phyloP scores from a whole-genome alignment of 192 early-diverging fungal genomes.

The Backusella mclennaniae region DNA sequence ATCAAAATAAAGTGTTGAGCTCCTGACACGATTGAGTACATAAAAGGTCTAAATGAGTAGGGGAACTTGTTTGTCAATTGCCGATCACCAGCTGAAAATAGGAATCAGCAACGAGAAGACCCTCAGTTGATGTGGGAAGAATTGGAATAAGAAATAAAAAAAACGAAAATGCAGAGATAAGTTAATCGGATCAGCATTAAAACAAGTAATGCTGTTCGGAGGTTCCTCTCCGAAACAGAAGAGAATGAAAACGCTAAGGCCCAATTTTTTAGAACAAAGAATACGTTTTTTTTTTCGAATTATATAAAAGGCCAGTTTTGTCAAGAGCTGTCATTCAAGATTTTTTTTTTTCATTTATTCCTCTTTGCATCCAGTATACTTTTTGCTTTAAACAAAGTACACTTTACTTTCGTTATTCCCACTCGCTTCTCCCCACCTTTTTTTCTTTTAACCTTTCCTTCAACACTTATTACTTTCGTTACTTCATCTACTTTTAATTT shows the following conservation, averaged over 20 bases:
- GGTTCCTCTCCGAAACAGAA: background rate
- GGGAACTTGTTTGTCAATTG: constrained; percentile 10
- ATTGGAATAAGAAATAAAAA: background rate
- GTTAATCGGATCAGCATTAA: background rate
- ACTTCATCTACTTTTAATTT: background rate
- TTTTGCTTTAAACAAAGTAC: background rate
- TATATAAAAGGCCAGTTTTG: background rate
- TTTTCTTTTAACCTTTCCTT: background rate
- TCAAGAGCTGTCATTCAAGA: background rate
- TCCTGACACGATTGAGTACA: background rate
- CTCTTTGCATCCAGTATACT: background rate
- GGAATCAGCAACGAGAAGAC: background rate
- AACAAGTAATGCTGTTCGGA: background rate
- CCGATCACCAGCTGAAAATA: background rate
- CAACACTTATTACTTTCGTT: background rate
- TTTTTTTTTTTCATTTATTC: background rate
- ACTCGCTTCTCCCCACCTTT: background rate
- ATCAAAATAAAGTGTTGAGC: background rate
- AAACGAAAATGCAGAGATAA: background rate
- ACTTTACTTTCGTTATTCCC: constrained; percentile 4
- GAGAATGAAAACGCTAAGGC: constrained; percentile 1
- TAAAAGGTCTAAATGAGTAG: background rate
- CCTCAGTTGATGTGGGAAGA: constrained; percentile 1
- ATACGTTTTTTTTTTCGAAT: background rate
- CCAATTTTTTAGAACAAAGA: background rate